Percentiles rank a stretch among this genome's conserved stretches.
Evolutionary conservation across 2,329 filamentous ascomycete genomes (phyloP).

Genomic region (Exophiala alcalophila): DNA sequence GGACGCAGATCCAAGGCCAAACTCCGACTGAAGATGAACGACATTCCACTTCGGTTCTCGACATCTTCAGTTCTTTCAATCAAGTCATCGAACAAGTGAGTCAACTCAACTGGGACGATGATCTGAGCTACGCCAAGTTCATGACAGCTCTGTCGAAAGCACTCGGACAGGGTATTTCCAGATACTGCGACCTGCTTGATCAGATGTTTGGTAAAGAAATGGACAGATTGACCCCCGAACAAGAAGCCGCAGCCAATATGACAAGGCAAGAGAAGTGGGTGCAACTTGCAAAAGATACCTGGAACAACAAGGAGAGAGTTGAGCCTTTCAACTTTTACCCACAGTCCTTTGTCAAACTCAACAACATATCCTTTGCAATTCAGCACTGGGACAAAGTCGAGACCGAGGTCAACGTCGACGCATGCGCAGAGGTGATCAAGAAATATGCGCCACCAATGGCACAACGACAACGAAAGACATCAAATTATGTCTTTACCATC

Average conservation of each 20-base stretch:
- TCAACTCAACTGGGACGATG: constrained; percentile 85
- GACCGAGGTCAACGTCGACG: constrained; percentile 84
- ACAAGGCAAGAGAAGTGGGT: constrained; percentile 90
- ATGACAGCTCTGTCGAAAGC: constrained; percentile 90
- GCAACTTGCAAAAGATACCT: constrained; percentile 89
- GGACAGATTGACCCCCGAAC: constrained; percentile 84
- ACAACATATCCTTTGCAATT: constrained; percentile 95
- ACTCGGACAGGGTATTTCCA: constrained; percentile 75
- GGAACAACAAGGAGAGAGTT: constrained; percentile 85
- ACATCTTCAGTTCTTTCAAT: constrained; percentile 91
- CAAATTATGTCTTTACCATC: constrained; percentile 96
- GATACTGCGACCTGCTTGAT: constrained; percentile 90
- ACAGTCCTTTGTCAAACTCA: constrained; percentile 93
- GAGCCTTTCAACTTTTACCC: constrained; percentile 87
- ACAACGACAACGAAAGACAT: constrained; percentile 65
- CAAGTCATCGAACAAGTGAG: constrained; percentile 85
- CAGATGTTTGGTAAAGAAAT: constrained; percentile 84
- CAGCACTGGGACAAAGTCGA: constrained; percentile 89
- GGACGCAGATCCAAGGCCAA: constrained; percentile 61
- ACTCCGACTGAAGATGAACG: constrained; percentile 73
- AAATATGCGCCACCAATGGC: constrained; percentile 69
- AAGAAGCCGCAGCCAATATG: constrained; percentile 72
- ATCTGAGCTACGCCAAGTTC: constrained; percentile 90
- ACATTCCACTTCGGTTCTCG: constrained; percentile 89
- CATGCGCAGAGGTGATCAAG: constrained; percentile 77